Evolutionary conservation across 495 filamentous ascomycete genomes (phyloP).

Genomic region (Penicillium pancosmium): DNA sequence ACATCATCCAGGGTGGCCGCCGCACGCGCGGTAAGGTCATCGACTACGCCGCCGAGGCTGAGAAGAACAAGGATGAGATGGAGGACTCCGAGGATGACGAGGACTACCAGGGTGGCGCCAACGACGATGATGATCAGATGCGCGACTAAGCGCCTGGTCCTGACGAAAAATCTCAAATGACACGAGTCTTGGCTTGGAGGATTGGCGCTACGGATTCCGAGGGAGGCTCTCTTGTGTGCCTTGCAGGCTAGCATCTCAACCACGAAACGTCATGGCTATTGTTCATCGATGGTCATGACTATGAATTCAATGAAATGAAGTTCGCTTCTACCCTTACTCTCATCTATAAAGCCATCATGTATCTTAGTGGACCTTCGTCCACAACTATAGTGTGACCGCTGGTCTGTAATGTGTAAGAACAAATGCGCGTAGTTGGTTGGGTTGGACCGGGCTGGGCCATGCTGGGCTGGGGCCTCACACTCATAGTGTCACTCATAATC

Average conservation of each 20-base stretch:
- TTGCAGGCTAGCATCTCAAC: constrained; percentile 1
- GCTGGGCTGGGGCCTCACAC: no score
- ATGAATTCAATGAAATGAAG: constrained; percentile 6
- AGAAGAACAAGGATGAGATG: constrained; percentile 57
- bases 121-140: constrained; percentile 48
- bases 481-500: no score
- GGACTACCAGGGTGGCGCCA: constrained; percentile 38
- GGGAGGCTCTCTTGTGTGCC: constrained; percentile 12
- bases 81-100: constrained; percentile 84
- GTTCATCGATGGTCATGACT: neutral
- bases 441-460: no score
- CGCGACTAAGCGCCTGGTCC: constrained; percentile 38
- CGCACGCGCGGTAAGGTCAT: constrained; percentile 86
- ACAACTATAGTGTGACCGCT: no score
- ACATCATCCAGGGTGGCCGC: constrained; percentile 76
- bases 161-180: constrained; percentile 20
- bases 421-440: no score
- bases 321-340: neutral
- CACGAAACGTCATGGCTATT: neutral
- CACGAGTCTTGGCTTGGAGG: constrained; percentile 22
- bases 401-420: no score
- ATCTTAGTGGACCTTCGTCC: no score
- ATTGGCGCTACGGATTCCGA: constrained; percentile 24
- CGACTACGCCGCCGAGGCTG: constrained; percentile 80
- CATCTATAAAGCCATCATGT: neutral